Evolutionary conservation across 139 green algal genomes (phyloP).

Genomic region (Cymbomonas tetramitiformis): DNA sequence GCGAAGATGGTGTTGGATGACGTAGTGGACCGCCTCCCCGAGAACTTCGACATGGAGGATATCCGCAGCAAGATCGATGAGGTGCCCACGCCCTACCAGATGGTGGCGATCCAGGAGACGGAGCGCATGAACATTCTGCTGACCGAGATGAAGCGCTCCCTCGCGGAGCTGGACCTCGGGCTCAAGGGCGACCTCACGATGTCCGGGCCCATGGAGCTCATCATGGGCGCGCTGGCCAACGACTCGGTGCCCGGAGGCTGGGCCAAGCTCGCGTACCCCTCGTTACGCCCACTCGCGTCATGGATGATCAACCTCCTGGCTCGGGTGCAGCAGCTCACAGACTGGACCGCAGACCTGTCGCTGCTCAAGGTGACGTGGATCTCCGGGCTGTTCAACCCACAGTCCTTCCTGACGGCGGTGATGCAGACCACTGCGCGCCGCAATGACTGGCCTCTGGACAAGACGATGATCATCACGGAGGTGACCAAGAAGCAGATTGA

Average conservation of each 20-base stretch:
- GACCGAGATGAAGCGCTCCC: slow-evolving; percentile 35
- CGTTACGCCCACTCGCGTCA: slow-evolving; percentile 53
- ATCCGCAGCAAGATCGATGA: slow-evolving; percentile 64
- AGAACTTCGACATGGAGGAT: slow-evolving; percentile 67
- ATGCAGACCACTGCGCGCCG: slow-evolving; percentile 35
- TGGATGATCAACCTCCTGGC: slow-evolving; percentile 76
- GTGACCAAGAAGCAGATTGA: slow-evolving; percentile 77
- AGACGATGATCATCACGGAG: slow-evolving; percentile 73
- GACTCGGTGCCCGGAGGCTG: slow-evolving; percentile 60
- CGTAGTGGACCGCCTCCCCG: slow-evolving; percentile 66
- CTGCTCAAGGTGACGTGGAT: slow-evolving; percentile 79
- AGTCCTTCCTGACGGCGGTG: slow-evolving; percentile 36
- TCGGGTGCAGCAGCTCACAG: slow-evolving; percentile 74
- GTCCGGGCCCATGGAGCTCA: slow-evolving; percentile 50
- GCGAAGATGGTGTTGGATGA: slow-evolving; percentile 82
- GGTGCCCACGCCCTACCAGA: slow-evolving; percentile 60
- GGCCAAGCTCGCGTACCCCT: slow-evolving; percentile 63
- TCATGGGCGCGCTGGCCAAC: slow-evolving; percentile 69
- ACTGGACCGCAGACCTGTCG: slow-evolving; percentile 71
- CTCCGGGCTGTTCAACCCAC: slow-evolving; percentile 88
- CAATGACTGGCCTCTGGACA: slow-evolving; percentile 85
- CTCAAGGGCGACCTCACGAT: slow-evolving; percentile 77
- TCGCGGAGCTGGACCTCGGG: slow-evolving; percentile 70
- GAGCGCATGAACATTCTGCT: slow-evolving; percentile 72
- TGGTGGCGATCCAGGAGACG: slow-evolving; percentile 76